Conservation (phyloP, 352 stramenopile genomes). For the Pythium folliculosum region DNA sequence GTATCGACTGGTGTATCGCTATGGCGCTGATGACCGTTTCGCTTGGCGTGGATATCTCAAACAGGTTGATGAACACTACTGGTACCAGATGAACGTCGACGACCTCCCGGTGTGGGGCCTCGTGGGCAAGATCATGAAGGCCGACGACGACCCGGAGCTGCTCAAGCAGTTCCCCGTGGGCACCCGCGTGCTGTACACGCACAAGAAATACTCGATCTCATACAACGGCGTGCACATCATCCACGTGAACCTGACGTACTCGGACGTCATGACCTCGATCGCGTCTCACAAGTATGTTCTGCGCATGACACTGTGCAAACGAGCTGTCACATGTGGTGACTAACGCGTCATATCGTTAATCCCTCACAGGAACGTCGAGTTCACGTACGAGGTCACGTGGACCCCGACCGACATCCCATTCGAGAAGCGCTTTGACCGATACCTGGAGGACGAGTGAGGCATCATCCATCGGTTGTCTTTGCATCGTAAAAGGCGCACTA, state of each 20-base stretch:
- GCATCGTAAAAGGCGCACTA: too few species aligned
- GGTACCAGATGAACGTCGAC: slow-evolving; percentile 99
- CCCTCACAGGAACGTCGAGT: slow-evolving; percentile 77
- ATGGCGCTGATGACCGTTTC: not conserved
- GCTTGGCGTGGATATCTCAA: not conserved
- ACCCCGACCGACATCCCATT: slow-evolving; percentile 91
- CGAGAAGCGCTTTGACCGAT: slow-evolving; percentile 96
- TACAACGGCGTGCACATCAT: slow-evolving; percentile 98
- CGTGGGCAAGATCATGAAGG: slow-evolving; percentile 96
- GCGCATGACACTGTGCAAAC: not conserved
- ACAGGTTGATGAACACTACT: slow-evolving; percentile 95
- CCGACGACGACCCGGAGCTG: slow-evolving; percentile 78
- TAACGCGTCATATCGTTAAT: not conserved
- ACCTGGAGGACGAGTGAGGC: slow-evolving; percentile 95
- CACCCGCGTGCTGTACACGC: slow-evolving; percentile 94
- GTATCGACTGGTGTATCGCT: too few species aligned
- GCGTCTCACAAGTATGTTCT: slow-evolving; percentile 71
- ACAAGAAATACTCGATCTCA: slow-evolving; percentile 95
- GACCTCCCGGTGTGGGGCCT: slow-evolving; percentile 98
- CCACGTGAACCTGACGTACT: slow-evolving; percentile 97
- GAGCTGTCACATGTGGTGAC: not conserved
- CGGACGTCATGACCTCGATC: slow-evolving; percentile 86
- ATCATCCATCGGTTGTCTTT: too few species aligned
- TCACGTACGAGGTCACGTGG: slow-evolving; percentile 96
- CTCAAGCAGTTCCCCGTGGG: slow-evolving; percentile 83